Conservation (phyloP, 225 moss, liverwort and hornwort genomes). For the Asterella californica region DNA sequence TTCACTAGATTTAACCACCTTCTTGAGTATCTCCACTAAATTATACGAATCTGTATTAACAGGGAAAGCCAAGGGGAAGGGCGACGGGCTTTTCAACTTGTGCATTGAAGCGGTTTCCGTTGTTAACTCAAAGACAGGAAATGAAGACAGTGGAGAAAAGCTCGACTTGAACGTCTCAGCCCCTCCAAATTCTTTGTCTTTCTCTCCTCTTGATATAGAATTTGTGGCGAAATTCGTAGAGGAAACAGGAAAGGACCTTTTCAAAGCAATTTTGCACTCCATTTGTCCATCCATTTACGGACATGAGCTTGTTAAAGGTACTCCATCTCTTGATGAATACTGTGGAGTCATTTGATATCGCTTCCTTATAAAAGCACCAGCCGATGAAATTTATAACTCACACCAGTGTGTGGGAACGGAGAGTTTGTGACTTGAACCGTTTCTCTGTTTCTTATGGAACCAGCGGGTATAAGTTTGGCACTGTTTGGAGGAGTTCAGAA, state of each 20-base stretch:
- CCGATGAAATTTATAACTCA: background rate
- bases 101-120: conserved; percentile 87
- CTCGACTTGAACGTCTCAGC: conserved; percentile 36
- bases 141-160: conserved; percentile 50
- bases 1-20: background rate
- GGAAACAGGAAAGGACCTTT: conserved; percentile 69
- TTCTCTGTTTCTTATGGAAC: conserved; percentile 18
- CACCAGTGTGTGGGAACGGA: background rate
- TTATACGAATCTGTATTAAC: background rate
- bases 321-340: background rate
- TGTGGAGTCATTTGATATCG: background rate
- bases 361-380: background rate
- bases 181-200: conserved; percentile 48
- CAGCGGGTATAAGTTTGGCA: conserved; percentile 87
- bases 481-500: conserved; percentile 97
- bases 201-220: conserved; percentile 69
- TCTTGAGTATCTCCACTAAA: background rate
- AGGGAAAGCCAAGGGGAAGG: conserved; percentile 80
- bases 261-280: conserved; percentile 86
- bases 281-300: conserved; percentile 97
- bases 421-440: background rate
- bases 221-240: conserved; percentile 64
- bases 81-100: conserved; percentile 73
- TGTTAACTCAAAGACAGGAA: conserved; percentile 69
- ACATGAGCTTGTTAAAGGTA: conserved; percentile 98